Evolutionary conservation across 768 basidiomycete genomes (phyloP).

Genomic region (Trametes cubensis): DNA sequence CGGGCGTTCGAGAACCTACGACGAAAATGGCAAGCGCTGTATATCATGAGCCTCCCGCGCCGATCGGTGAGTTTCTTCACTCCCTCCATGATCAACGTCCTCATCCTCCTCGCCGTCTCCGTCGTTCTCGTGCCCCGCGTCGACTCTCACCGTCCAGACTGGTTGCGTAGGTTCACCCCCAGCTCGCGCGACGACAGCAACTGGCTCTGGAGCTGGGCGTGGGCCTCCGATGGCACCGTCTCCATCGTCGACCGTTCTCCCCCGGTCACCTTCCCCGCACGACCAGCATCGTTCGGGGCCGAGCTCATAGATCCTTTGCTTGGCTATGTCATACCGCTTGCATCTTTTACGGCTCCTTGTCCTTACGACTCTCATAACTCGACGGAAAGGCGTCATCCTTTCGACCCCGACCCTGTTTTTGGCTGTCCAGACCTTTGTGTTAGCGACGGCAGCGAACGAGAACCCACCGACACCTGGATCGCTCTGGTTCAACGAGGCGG

Average conservation of each 20-base stretch:
- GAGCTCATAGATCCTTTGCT: conserved; percentile 58
- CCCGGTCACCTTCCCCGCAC: conserved; percentile 67
- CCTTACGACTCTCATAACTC: conserved; percentile 31
- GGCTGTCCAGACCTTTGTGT: conserved; percentile 75
- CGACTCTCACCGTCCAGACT: conserved; percentile 29
- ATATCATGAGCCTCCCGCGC: conserved; percentile 17
- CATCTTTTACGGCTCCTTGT: conserved; percentile 48
- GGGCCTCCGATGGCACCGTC: conserved; percentile 51
- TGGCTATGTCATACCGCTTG: conserved; percentile 42
- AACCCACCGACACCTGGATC: conserved; percentile 76
- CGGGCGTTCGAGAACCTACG: conserved; percentile 15
- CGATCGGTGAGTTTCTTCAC: conserved; percentile 5
- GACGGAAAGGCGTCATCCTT: conserved; percentile 19
- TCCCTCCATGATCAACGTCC: conserved; percentile 26
- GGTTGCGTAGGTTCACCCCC: conserved; percentile 34
- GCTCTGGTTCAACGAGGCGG: conserved; percentile 87
- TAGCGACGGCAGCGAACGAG: conserved; percentile 55
- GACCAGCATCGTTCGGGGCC: conserved; percentile 76
- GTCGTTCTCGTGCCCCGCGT: conserved; percentile 16
- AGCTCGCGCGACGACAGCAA: conserved; percentile 33
- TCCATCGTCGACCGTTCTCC: conserved; percentile 78
- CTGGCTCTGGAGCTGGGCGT: conserved; percentile 45
- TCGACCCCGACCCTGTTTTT: conserved; percentile 33
- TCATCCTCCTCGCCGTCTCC: conserved; percentile 21
- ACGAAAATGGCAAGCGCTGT: conserved; percentile 16